Base-by-base conservation (phyloP, 2,329 filamentous ascomycete genomes). In the Pestalotiopsis sp. region DNA sequence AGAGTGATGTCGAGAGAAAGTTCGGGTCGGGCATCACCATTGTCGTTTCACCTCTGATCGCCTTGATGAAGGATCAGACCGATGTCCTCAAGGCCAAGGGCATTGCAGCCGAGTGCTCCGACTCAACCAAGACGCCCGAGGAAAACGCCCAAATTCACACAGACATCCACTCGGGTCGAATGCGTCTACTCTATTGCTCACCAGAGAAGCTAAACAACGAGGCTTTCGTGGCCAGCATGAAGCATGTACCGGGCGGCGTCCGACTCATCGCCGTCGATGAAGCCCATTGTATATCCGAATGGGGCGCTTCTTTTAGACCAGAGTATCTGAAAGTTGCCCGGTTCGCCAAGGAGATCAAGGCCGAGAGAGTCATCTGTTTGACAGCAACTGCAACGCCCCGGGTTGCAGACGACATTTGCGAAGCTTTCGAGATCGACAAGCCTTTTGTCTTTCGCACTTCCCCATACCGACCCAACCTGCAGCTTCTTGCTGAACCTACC, bases 171-270 rank as follows among this genome's bases (percentile, higher is more conserved):
- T 77, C 81, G 48, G 86, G 85, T 0, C 75, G 81, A 13, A 73
- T 89, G 7, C 83, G 85, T 3, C 73, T 90, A 2, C 75, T 90
- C 3, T 89, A 89, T 69, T 88, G 86, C 65, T 85, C 87, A 0
- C 88, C 88, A 0, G 88, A 90, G 74, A 80, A 86, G 6, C 78
- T 90, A 11, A 89, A 89, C 72, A 89, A 89, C 67, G 87, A 89
- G 71, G 83, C 83, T 0, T 89, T 90, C 62, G 81, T 89, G 5
- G 82, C 84, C 60, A 84, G 79, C 17, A 86, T 89, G 75, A 86
- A 84, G 57, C 75, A 81, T 13, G 82, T 88, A 0, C 81, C 82
- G 0, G 87, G 86, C 2, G 86, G 86, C 6, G 80, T 89, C 1
- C 83, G 88, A 2, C 76, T 90, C 4, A 75, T 89, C 24, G 87